phyloP scores from a whole-genome alignment of 2,329 filamentous ascomycete species.

The Diplocarpon rosae region DNA sequence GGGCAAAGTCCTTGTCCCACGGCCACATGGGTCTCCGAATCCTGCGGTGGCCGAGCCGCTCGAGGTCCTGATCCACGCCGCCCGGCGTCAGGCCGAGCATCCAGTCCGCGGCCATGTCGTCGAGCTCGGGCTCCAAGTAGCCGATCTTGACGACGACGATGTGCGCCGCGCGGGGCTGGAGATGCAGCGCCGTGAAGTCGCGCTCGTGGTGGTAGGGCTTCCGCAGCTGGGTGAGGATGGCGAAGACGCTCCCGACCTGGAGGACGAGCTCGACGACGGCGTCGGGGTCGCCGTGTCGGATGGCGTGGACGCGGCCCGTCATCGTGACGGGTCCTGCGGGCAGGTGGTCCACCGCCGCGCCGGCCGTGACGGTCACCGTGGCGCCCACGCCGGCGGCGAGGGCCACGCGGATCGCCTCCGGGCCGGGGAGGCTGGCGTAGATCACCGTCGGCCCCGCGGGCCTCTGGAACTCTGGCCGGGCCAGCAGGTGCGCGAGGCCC shows the following conservation, averaged over 20 bases:
- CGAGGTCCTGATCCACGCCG: constrained; percentile 41
- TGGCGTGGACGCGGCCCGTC: constrained; percentile 38
- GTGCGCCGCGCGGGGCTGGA: constrained; percentile 35
- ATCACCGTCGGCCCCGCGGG: constrained; percentile 33
- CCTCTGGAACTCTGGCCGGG: constrained; percentile 34
- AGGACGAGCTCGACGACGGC: constrained; percentile 38
- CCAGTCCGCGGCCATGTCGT: constrained; percentile 42
- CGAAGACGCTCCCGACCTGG: constrained; percentile 38
- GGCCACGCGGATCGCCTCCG: constrained; percentile 32
- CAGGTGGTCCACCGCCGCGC: constrained; percentile 37
- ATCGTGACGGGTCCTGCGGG: constrained; percentile 39
- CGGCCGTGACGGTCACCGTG: constrained; percentile 39
- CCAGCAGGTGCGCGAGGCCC: constrained; percentile 36
- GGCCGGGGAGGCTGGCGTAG: constrained; percentile 41
- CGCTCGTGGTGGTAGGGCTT: constrained; percentile 43
- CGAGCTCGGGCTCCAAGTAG: constrained; percentile 43
- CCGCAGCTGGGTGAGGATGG: constrained; percentile 39
- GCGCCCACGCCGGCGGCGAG: constrained; percentile 36
- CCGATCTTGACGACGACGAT: constrained; percentile 46
- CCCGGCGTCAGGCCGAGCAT: constrained; percentile 43
- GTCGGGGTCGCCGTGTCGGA: constrained; percentile 39
- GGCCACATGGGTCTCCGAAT: constrained; percentile 41
- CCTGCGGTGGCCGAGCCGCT: constrained; percentile 35
- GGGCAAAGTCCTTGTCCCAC: constrained; percentile 30
- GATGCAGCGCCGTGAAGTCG: constrained; percentile 39